Evolutionary conservation across 331 rosid species (phyloP).

Genomic region (Phaseolus coccineus): DNA sequence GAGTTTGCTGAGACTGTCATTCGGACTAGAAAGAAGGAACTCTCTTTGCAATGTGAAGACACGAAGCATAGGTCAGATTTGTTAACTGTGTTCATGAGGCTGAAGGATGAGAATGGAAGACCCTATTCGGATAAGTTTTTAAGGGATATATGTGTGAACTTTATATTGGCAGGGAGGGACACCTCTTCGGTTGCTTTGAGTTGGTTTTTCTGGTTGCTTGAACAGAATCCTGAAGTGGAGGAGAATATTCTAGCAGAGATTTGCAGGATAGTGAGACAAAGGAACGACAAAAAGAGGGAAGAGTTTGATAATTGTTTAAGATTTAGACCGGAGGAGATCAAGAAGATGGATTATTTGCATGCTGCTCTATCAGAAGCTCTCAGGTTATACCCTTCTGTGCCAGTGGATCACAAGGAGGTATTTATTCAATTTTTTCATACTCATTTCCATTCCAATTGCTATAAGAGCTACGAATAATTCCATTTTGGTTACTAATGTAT

Average conservation of each 20-base stretch:
- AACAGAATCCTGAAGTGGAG: slow-evolving; percentile 72
- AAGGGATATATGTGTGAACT: slow-evolving; percentile 91
- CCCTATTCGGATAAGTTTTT: slow-evolving; percentile 74
- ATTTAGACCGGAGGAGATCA: slow-evolving; percentile 74
- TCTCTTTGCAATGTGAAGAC: slow-evolving; percentile 34
- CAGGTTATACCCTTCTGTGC: slow-evolving; percentile 89
- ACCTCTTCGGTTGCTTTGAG: slow-evolving; percentile 94
- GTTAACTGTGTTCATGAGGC: slow-evolving; percentile 70
- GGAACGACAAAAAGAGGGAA: slow-evolving; percentile 46
- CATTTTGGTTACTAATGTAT: no score
- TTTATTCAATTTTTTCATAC: background rate
- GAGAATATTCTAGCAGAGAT: slow-evolving; percentile 54
- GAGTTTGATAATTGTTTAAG: slow-evolving; percentile 44
- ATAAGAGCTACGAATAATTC: background rate
- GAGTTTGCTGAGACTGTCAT: slow-evolving; percentile 80
- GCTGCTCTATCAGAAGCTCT: slow-evolving; percentile 91
- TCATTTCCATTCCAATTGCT: background rate
- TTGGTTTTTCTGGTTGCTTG: slow-evolving; percentile 92
- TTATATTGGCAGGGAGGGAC: slow-evolving; percentile 90
- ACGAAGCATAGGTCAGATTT: slow-evolving; percentile 53
- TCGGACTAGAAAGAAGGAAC: slow-evolving; percentile 70
- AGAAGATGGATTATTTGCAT: slow-evolving; percentile 92
- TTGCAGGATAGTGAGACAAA: slow-evolving; percentile 55
- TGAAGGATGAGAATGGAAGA: slow-evolving; percentile 72
- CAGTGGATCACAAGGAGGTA: slow-evolving; percentile 94